Percentiles rank a stretch among this genome's conserved stretches.
phyloP scores from a whole-genome alignment of 2,329 filamentous ascomycete species.

The Ciborinia camelliae region DNA sequence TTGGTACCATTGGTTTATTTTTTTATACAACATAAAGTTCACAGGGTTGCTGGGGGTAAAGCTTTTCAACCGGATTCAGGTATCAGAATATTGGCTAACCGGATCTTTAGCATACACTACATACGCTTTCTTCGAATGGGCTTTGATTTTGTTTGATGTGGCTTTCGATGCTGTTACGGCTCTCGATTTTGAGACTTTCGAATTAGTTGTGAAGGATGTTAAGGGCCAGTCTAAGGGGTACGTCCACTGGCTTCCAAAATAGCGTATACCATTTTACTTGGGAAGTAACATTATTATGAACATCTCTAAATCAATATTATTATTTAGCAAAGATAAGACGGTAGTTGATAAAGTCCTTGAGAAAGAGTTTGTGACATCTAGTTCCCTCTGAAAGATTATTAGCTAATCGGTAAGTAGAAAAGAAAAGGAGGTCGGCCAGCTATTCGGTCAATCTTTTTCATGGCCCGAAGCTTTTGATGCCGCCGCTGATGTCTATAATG shows the following conservation, averaged over 20 bases:
- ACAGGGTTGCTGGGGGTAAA: slow-evolving; percentile 88
- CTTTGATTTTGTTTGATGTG: slow-evolving; percentile 90
- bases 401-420: slow-evolving; percentile 54
- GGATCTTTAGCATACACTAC: slow-evolving; percentile 76
- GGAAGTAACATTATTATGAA: slow-evolving; percentile 32
- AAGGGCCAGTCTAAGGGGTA: slow-evolving; percentile 96
- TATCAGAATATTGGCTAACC: slow-evolving; percentile 1
- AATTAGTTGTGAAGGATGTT: slow-evolving; percentile 82
- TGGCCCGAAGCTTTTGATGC: slow-evolving; percentile 75
- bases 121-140: slow-evolving; percentile 98
- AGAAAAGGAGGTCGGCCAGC: slow-evolving; percentile 65
- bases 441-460: slow-evolving; percentile 69
- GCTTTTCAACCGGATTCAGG: not conserved
- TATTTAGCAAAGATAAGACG: slow-evolving; percentile 42
- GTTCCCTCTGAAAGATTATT: slow-evolving; percentile 29
- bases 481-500: slow-evolving; percentile 85
- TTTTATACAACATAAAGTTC: slow-evolving; percentile 98
- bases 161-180: slow-evolving; percentile 94
- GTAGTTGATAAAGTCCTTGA: slow-evolving; percentile 54
- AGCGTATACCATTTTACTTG: slow-evolving; percentile 51
- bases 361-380: slow-evolving; percentile 63
- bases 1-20: slow-evolving; percentile 90
- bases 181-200: slow-evolving; percentile 85
- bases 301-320: slow-evolving; percentile 36
- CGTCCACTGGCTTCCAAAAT: slow-evolving; percentile 92